phyloP scores from a whole-genome alignment of 306 rosid species.

The Comarum palustre region DNA sequence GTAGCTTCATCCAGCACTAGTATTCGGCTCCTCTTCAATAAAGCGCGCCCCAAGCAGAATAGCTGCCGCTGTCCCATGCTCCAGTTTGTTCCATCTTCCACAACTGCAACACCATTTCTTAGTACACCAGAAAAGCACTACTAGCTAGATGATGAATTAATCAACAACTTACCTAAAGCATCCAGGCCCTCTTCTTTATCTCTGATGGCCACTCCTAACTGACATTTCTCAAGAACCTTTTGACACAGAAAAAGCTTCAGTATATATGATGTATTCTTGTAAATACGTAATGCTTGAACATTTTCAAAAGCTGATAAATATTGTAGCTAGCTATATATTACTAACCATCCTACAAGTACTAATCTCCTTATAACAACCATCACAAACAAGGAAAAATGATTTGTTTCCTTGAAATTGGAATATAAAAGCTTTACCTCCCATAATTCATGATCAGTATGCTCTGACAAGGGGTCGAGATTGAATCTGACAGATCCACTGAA shows the following conservation, averaged over 20 bases:
- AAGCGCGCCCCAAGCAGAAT: slow-evolving; percentile 34
- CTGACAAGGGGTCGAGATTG: slow-evolving; percentile 35
- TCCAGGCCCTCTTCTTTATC: slow-evolving; percentile 28
- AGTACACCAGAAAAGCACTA: neutral
- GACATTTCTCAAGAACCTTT: slow-evolving; percentile 36
- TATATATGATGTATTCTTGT: neutral
- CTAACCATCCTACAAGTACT: neutral
- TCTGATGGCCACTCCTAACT: slow-evolving; percentile 24
- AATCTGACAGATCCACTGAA: slow-evolving; percentile 34
- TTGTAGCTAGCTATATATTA: neutral
- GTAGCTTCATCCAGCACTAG: slow-evolving; percentile 40
- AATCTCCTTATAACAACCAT: neutral
- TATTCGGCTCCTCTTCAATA: slow-evolving; percentile 32
- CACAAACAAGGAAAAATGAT: neutral
- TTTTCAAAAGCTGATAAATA: neutral
- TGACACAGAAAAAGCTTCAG: neutral
- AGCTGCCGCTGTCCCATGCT: slow-evolving; percentile 41
- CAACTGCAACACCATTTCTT: slow-evolving; percentile 15
- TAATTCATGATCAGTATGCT: slow-evolving; percentile 30
- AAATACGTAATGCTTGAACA: neutral
- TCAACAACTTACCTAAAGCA: slow-evolving; percentile 21
- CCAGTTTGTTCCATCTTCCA: slow-evolving; percentile 38
- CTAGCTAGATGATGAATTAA: neutral
- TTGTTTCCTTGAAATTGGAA: neutral
- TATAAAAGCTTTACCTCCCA: slow-evolving; percentile 26